Conservation (phyloP, 768 basidiomycete genomes). For the Pleurotus platypus region DNA sequence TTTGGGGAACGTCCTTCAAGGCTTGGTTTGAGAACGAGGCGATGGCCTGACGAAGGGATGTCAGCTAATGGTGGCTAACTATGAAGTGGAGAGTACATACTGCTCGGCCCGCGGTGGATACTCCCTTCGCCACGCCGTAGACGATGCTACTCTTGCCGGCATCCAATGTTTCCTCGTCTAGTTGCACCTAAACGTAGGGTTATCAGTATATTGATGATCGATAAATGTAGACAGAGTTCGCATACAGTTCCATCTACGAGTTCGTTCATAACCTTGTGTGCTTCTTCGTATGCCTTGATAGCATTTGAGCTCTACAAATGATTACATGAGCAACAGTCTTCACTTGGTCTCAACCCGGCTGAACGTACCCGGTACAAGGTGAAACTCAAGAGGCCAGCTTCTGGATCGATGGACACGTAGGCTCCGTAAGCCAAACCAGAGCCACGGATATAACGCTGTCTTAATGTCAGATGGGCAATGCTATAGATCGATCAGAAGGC, state of each 20-base stretch:
- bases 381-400: slow-evolving; percentile 75
- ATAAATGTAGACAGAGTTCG: background rate
- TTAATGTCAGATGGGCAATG: background rate
- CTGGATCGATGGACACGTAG: slow-evolving; percentile 66
- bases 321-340: background rate
- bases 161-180: slow-evolving; percentile 81
- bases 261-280: slow-evolving; percentile 69
- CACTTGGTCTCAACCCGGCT: background rate
- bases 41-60: slow-evolving; percentile 48
- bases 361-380: slow-evolving; percentile 69
- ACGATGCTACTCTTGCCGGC: slow-evolving; percentile 92
- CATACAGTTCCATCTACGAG: slow-evolving; percentile 79
- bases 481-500: background rate
- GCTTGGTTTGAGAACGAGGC: slow-evolving; percentile 89
- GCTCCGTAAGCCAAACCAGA: slow-evolving; percentile 96
- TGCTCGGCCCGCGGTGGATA: slow-evolving; percentile 85
- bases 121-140: slow-evolving; percentile 72
- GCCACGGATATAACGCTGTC: slow-evolving; percentile 83
- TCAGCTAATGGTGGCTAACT: background rate
- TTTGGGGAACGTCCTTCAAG: slow-evolving; percentile 77
- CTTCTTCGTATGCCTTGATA: slow-evolving; percentile 78
- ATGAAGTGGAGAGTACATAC: slow-evolving; percentile 40
- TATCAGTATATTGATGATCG: background rate
- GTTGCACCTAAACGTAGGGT: slow-evolving; percentile 51
- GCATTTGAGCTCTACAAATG: slow-evolving; percentile 68